Evolutionary conservation across 2,329 filamentous ascomycete genomes (phyloP).

Genomic region (Phyllosticta ampelicida): DNA sequence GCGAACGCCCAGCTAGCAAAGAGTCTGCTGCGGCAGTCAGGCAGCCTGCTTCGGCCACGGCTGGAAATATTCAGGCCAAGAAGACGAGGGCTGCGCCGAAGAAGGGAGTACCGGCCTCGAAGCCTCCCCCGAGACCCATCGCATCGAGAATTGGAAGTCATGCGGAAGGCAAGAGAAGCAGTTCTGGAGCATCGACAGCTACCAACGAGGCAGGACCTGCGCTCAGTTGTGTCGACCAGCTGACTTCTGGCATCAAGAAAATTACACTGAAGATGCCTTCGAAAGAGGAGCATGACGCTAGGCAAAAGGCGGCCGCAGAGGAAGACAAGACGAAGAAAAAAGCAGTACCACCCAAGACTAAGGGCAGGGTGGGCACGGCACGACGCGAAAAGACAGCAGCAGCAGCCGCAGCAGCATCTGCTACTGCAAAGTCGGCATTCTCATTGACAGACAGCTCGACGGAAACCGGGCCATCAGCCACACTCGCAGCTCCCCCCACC

Average conservation of each 20-base stretch:
- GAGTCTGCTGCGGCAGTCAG: conserved; percentile 17
- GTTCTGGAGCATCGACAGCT: neutral
- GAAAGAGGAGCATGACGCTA: conserved; percentile 45
- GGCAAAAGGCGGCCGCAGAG: conserved; percentile 32
- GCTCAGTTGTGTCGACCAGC: conserved; percentile 36
- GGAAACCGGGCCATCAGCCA: neutral
- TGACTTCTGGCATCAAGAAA: conserved; percentile 44
- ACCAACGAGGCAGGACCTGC: conserved; percentile 13
- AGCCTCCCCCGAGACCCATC: neutral
- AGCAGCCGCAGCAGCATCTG: neutral
- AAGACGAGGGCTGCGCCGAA: conserved; percentile 44
- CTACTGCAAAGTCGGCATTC: conserved; percentile 13
- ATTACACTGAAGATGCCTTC: conserved; percentile 50
- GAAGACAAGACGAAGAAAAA: conserved; percentile 27
- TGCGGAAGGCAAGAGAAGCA: neutral
- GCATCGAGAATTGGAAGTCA: neutral
- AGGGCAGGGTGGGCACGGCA: conserved; percentile 15
- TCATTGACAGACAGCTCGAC: neutral
- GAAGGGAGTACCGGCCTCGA: neutral
- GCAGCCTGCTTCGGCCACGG: neutral
- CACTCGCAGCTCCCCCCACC: neutral
- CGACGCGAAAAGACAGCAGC: conserved; percentile 12
- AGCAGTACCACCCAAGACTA: conserved; percentile 23
- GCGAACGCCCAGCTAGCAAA: conserved; percentile 21
- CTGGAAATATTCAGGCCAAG: conserved; percentile 40